phyloP scores from a whole-genome alignment of 192 early-diverging fungal genomes.

The Mortierella alpina region DNA sequence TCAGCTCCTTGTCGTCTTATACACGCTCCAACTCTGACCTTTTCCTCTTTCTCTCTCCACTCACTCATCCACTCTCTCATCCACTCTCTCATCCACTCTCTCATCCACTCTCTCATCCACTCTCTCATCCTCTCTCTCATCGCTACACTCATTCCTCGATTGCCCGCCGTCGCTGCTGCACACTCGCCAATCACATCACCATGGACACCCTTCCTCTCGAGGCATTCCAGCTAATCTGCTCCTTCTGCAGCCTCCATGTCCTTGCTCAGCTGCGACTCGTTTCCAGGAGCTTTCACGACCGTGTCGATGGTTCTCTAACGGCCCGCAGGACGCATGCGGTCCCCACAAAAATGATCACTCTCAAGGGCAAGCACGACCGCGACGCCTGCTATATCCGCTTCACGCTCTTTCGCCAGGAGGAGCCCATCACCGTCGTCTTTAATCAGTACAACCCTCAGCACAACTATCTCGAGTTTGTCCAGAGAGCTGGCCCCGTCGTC shows the following conservation, averaged over 20 bases:
- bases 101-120: neutral
- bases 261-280: slow-evolving; percentile 32
- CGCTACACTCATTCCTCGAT: neutral
- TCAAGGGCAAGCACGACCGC: slow-evolving; percentile 18
- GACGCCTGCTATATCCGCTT: slow-evolving; percentile 37
- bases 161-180: neutral
- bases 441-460: slow-evolving; percentile 26
- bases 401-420: slow-evolving; percentile 5
- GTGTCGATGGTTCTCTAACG: slow-evolving; percentile 40
- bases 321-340: slow-evolving; percentile 17
- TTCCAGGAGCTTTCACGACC: slow-evolving; percentile 28
- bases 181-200: neutral
- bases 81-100: neutral
- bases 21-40: neutral
- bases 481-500: neutral
- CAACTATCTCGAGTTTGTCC: slow-evolving; percentile 46
- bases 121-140: neutral
- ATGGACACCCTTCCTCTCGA: slow-evolving; percentile 32
- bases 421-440: slow-evolving; percentile 39
- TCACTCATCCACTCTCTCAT: neutral
- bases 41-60: too few relatives aligned
- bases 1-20: neutral
- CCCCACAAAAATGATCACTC: neutral
- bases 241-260: slow-evolving; percentile 27
- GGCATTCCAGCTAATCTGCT: slow-evolving; percentile 38